phyloP scores from a whole-genome alignment of 1,139 yeast species.

The Spathaspora sp. region DNA sequence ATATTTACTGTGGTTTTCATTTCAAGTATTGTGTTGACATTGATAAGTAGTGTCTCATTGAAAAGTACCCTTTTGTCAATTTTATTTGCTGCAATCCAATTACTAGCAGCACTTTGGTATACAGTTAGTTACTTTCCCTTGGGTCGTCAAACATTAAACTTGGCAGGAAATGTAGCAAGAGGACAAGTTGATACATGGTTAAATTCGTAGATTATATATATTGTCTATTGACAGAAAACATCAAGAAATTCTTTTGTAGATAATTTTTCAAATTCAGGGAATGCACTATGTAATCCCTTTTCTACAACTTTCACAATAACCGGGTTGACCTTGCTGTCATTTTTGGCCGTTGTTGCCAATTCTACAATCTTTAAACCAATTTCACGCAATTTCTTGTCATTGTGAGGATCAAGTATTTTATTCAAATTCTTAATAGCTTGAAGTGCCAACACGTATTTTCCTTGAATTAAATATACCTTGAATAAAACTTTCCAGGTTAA shows the following conservation, averaged over 20 bases:
- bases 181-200: slow-evolving; percentile 63
- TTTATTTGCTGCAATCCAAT: slow-evolving; percentile 50
- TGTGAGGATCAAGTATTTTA: slow-evolving; percentile 23
- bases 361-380: slow-evolving; percentile 27
- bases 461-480: slow-evolving; percentile 37
- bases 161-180: slow-evolving; percentile 56
- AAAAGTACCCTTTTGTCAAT: slow-evolving; percentile 50
- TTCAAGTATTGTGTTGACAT: slow-evolving; percentile 50
- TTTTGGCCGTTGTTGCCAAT: slow-evolving; percentile 23
- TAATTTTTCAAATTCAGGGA: slow-evolving; percentile 28
- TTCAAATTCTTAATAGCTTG: slow-evolving; percentile 44
- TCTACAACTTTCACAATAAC: slow-evolving; percentile 49
- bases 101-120: slow-evolving; percentile 54
- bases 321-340: slow-evolving; percentile 32
- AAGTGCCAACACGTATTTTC: slow-evolving; percentile 48
- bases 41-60: slow-evolving; percentile 47
- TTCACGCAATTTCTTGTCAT: slow-evolving; percentile 17
- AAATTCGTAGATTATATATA: slow-evolving; percentile 23
- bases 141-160: slow-evolving; percentile 54
- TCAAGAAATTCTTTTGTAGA: slow-evolving; percentile 12
- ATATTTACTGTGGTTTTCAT: slow-evolving; percentile 50
- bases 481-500: slow-evolving; percentile 40
- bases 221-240: slow-evolving; percentile 12
- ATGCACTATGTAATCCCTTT: slow-evolving; percentile 38
- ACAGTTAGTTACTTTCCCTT: slow-evolving; percentile 64